These are phyloP conservation scores for Thinopyrum elongatum DNA, from an alignment of 176 grass and related monocot genomes.

Conservation along the genomic window DNA sequence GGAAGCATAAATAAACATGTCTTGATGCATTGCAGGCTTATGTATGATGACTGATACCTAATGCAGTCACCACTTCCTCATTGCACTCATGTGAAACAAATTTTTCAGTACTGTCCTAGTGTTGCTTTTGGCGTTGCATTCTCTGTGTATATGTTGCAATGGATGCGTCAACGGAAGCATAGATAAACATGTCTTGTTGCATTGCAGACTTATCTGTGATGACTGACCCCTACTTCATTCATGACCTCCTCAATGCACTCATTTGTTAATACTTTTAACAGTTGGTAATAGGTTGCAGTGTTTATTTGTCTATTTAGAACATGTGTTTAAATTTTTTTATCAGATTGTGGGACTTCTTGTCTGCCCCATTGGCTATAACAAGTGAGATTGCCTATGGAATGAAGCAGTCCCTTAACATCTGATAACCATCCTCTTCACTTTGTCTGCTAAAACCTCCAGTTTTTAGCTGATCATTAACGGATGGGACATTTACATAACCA, in stretches of 20 bases:
- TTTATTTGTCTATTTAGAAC: background rate
- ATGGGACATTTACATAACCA: conserved; percentile 22
- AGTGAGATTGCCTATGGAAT: conserved; percentile 28
- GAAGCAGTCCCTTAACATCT: conserved; percentile 36
- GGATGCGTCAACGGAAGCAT: conserved; percentile 66
- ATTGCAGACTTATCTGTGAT: conserved; percentile 21
- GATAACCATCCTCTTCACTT: conserved; percentile 35
- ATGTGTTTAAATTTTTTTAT: too few relatives aligned
- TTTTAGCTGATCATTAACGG: conserved; percentile 48
- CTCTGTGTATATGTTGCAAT: conserved; percentile 40
- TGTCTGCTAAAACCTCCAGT: conserved; percentile 33
- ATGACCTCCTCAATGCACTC: background rate
- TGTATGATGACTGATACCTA: background rate
- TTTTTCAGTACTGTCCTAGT: background rate
- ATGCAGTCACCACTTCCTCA: background rate
- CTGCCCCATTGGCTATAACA: conserved; percentile 40
- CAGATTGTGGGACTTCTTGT: conserved; percentile 13
- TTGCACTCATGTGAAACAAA: conserved; percentile 20
- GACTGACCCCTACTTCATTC: conserved; percentile 20
- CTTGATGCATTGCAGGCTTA: conserved; percentile 35
- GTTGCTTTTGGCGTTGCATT: conserved; percentile 66
- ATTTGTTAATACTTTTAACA: background rate
- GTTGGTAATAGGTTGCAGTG: background rate
- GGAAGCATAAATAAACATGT: conserved; percentile 50
- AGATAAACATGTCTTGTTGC: conserved; percentile 43